Percentiles rank a stretch among this genome's conserved stretches.
phyloP scores from a whole-genome alignment of 1,139 yeast genomes.

The Blastobotrys niveus region DNA sequence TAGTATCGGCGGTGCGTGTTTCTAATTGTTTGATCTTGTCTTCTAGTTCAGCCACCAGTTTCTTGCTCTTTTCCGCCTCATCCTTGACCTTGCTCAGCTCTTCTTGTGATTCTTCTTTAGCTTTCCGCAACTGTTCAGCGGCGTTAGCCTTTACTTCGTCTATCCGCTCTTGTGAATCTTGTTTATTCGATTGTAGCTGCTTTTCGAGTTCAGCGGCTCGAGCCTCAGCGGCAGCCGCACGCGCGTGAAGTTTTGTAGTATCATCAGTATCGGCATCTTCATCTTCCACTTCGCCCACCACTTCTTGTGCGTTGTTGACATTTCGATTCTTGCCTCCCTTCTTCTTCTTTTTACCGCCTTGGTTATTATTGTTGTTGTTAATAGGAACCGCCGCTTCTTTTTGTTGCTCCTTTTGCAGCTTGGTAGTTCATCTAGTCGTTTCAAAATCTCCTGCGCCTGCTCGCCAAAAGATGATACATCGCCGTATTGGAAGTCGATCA shows the following conservation, averaged over 20 bases:
- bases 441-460: constrained; percentile 14
- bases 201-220: constrained; percentile 7
- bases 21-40: too few relatives aligned
- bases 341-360: neutral
- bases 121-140: neutral
- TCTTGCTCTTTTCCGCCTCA: constrained; percentile 15
- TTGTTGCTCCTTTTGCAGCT: constrained; percentile 6
- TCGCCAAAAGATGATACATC: constrained; percentile 17
- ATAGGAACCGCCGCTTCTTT: constrained; percentile 4
- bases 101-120: neutral
- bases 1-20: neutral
- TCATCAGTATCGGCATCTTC: too few relatives aligned
- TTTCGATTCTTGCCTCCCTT: too few relatives aligned
- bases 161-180: neutral
- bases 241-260: neutral
- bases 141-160: neutral
- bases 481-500: constrained; percentile 24
- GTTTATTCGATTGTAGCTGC: neutral
- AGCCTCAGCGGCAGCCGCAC: constrained; percentile 12
- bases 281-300: too few relatives aligned
- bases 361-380: constrained; percentile 9
- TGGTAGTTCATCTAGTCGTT: constrained; percentile 8
- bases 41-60: constrained; percentile 20
- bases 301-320: too few relatives aligned
- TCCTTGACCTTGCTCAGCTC: neutral